Percentiles rank a stretch among this genome's conserved stretches.
Conservation (phyloP, 1,284 basidiomycete species). For the Leccinum subrobustum region DNA sequence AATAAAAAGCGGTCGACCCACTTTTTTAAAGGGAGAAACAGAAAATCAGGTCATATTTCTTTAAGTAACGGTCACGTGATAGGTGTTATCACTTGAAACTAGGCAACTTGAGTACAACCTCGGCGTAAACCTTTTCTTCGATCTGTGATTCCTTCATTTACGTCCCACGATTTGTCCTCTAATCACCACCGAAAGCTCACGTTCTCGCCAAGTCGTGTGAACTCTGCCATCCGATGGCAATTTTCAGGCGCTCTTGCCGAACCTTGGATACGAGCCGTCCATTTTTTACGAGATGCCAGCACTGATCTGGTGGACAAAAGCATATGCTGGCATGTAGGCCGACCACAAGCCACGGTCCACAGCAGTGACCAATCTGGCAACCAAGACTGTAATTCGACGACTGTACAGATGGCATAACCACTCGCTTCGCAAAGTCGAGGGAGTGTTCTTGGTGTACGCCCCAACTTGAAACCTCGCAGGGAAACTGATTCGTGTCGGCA, state of each 20-base stretch:
- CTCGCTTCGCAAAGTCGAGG: neutral
- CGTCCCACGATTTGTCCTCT: neutral
- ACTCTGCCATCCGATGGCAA: neutral
- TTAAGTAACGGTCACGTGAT: constrained; percentile 9
- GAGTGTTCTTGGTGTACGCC: neutral
- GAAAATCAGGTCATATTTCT: constrained; percentile 23
- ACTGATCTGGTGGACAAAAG: neutral
- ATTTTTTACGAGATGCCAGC: too few relatives aligned
- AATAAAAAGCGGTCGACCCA: neutral
- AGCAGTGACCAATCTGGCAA: neutral
- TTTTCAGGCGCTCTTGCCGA: neutral
- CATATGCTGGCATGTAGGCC: neutral
- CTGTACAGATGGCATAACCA: neutral
- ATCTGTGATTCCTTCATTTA: neutral
- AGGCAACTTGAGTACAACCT: too few relatives aligned
- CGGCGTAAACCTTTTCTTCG: neutral
- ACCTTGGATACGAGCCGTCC: neutral
- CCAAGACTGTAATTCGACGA: neutral
- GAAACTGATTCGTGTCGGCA: neutral
- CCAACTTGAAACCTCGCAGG: neutral
- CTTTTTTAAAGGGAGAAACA: constrained; percentile 13
- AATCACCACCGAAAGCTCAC: neutral
- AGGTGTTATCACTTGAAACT: neutral
- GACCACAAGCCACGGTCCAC: neutral
- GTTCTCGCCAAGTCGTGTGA: too few relatives aligned